phyloP scores from a whole-genome alignment of 306 rosid species.

The Quercus berberidifolia region DNA sequence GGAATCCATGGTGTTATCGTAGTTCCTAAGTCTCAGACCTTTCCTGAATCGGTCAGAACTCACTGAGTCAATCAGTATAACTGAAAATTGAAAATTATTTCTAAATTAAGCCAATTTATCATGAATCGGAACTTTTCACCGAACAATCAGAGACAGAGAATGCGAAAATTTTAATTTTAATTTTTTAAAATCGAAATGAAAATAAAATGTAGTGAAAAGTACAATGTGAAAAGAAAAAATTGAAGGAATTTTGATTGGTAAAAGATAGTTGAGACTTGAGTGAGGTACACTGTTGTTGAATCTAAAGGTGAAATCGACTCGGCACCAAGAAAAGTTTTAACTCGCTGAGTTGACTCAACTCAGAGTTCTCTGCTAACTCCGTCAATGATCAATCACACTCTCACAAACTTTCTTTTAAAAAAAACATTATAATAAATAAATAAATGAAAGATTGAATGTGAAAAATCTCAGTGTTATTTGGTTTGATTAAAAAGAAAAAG shows the following conservation, averaged over 20 bases:
- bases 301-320: neutral
- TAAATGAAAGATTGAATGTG: conserved; percentile 4
- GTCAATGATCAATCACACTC: neutral
- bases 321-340: neutral
- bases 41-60: conserved; percentile 10
- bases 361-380: neutral
- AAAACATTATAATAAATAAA: no score
- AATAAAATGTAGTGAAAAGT: neutral
- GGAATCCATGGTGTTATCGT: conserved; percentile 50
- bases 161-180: no score
- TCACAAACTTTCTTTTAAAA: neutral
- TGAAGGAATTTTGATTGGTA: neutral
- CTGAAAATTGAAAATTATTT: neutral
- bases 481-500: conserved; percentile 4
- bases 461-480: neutral
- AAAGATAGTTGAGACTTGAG: neutral
- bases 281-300: conserved; percentile 1
- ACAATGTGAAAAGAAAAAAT: neutral
- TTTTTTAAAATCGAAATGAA: neutral
- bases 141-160: neutral
- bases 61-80: conserved; percentile 12
- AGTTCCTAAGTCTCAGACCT: conserved; percentile 6
- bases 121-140: neutral
- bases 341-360: conserved; percentile 24
- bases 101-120: neutral